phyloP scores from a whole-genome alignment of 2,329 filamentous ascomycete genomes.

The Trichoderma harzianum region DNA sequence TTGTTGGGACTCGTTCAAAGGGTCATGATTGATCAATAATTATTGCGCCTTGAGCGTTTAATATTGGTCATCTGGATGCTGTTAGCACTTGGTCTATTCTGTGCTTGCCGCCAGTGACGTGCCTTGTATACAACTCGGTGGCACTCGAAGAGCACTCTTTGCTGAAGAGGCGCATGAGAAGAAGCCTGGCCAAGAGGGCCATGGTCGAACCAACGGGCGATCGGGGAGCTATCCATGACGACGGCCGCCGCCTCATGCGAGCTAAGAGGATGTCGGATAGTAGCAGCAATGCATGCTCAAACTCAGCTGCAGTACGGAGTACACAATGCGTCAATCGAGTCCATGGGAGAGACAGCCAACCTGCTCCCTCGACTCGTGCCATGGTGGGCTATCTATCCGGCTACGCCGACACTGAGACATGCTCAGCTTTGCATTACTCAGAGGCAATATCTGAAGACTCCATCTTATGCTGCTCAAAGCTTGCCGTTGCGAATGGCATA shows the following conservation, averaged over 20 bases:
- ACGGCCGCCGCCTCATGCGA: not conserved
- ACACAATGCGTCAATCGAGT: not conserved
- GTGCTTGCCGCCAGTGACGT: not conserved
- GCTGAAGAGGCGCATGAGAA: not conserved
- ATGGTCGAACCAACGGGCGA: not conserved
- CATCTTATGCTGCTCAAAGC: not conserved
- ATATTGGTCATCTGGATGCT: not conserved
- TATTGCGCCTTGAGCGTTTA: not conserved
- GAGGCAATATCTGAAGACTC: not conserved
- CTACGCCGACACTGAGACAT: not conserved
- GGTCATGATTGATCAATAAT: not conserved
- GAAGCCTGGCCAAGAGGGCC: not conserved
- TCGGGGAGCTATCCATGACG: not conserved
- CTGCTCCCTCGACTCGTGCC: not conserved
- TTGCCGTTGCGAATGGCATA: not conserved
- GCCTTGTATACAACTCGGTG: not conserved
- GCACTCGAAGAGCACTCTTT: not conserved
- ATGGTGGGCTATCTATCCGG: not conserved
- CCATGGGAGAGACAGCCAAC: not conserved
- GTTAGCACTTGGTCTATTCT: not conserved
- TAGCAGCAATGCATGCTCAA: not conserved
- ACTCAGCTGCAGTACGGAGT: not conserved
- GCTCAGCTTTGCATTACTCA: not conserved
- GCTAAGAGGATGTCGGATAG: not conserved
- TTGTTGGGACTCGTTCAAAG: not conserved